Evolutionary conservation across 768 basidiomycete species (phyloP), one percentile per base, ranked within the genome.

Genomic region (Hypholoma fasciculare): DNA sequence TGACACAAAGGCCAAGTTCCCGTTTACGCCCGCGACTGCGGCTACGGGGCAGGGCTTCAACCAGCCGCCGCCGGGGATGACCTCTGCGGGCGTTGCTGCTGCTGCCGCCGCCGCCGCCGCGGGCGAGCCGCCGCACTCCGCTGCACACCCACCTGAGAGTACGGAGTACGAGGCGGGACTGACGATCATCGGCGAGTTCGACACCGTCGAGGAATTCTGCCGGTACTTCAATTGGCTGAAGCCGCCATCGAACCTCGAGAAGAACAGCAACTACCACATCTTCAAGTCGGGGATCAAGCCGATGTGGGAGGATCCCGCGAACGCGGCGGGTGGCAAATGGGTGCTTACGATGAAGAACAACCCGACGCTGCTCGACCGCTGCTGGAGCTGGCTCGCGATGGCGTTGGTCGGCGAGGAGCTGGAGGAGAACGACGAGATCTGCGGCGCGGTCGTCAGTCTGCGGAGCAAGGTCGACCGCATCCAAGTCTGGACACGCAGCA

Each of bases 291-390:
- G 92, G 16, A 95, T 95, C 78, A 93, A 94, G 69, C 93, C 93
- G 13, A 96, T 97, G 95, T 97, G 94, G 94, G 95, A 96, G 75
- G 95, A 96, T 70, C 84, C 84, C 30, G 91, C 93, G 54, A 97
- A 97, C 67, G 90, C 91, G 23, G 83, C 88, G 53, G 95, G 95
- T 17, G 95, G 95, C 37, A 96, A 95, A 75, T 97, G 95, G 95
- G 93, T 95, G 17, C 72, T 98, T 57, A 93, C 93, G 66, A 93
- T 96, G 88, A 89, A 90, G 78, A 88, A 89, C 65, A 90, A 88
- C 62, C 86, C 92, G 3, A 72, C 74, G 48, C 70, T 94, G 64
- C 76, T 96, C 50, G 94, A 97, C 76, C 81, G 90, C 38, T 92
- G 89, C 71, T 97, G 95, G 94, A 81, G 80, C 48, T 94, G 92